Base-by-base conservation (phyloP, 2,329 filamentous ascomycete genomes). In the Endoconidiophora laricicola region DNA sequence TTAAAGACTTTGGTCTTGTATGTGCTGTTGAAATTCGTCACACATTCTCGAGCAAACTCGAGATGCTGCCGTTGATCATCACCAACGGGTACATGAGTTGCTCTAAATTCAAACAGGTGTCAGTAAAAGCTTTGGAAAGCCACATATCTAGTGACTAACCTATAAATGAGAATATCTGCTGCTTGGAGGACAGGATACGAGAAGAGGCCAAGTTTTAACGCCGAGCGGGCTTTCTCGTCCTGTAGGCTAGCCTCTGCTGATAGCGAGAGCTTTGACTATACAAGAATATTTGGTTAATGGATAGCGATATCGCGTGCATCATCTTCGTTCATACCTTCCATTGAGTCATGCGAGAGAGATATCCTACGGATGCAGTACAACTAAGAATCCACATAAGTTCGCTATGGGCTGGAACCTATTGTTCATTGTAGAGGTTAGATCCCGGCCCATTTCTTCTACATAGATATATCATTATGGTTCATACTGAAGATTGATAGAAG, bases 361-460 rank as follows among this genome's bases (percentile, higher is more conserved):
- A 94, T 38, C 91, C 91, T 64, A 91, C 87, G 4, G 85, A 90
- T 22, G 91, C 85, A 48, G 84, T 83, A 57, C 88, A 95, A 60
- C 86, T 90, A 54, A 98, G 67, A 60, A 96, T 87, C 91, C 91
- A 98, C 84, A 94, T 94, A 55, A 98, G 72, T 64, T 96, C 88
- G 3, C 83, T 69, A 66, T 96, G 91, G 44, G 81, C 79, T 16
- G 79, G 71, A 2, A 88, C 79, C 78, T 85, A 44, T 3, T 23
- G 24, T 26, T 7, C 26, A 45, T 16, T 22, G 3, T 22, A 2
- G 39, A 24, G 46, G 46, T 40, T 40, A 48, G 18, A 43, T 9
- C 14, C 23, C 38, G 29, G 29, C 9, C 29, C 12, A 33, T 9
- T 48, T 23, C 26, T 22, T 38, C 12, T 29, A 45, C 29, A 16